Percentiles rank a stretch among this genome's conserved stretches.
phyloP scores from a whole-genome alignment of 2,329 filamentous ascomycete species.

The Fusarium hostae region DNA sequence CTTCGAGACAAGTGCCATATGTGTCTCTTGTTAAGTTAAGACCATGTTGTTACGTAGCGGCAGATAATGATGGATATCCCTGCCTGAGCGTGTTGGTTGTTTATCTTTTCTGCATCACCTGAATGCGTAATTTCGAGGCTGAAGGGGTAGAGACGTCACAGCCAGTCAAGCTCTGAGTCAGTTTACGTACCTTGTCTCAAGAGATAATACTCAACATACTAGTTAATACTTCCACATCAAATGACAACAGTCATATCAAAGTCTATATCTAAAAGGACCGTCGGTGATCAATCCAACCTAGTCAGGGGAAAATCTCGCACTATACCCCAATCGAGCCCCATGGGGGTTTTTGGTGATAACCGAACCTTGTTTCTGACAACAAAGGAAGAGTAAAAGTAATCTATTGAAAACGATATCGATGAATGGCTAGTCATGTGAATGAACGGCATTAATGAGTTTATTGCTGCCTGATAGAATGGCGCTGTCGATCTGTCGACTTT shows the following conservation, averaged over 20 bases:
- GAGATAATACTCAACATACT: not conserved
- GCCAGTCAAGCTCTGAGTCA: slow-evolving; percentile 13
- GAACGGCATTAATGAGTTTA: not conserved
- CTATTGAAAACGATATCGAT: not conserved
- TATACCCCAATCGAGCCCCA: slow-evolving; percentile 28
- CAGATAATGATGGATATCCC: slow-evolving; percentile 7
- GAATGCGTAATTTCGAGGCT: slow-evolving; percentile 14
- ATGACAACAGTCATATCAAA: not conserved
- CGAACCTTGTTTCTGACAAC: slow-evolving; percentile 15
- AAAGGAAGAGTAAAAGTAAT: not conserved
- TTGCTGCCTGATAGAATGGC: not conserved
- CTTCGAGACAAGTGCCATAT: slow-evolving; percentile 10
- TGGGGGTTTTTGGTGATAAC: slow-evolving; percentile 17
- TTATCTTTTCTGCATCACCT: not conserved
- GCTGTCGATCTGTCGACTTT: slow-evolving; percentile 4
- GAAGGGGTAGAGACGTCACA: not conserved
- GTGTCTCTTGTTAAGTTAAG: slow-evolving; percentile 1
- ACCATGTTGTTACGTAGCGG: not conserved
- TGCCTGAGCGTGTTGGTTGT: not conserved
- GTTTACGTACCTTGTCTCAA: slow-evolving; percentile 16
- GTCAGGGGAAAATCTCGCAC: slow-evolving; percentile 23
- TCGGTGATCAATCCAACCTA: slow-evolving; percentile 14
- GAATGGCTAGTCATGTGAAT: slow-evolving; percentile 8
- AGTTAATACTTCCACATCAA: not conserved
- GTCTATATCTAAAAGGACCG: not conserved